Conservation (phyloP, 208 protist species). For the Crithidia bombi region DNA sequence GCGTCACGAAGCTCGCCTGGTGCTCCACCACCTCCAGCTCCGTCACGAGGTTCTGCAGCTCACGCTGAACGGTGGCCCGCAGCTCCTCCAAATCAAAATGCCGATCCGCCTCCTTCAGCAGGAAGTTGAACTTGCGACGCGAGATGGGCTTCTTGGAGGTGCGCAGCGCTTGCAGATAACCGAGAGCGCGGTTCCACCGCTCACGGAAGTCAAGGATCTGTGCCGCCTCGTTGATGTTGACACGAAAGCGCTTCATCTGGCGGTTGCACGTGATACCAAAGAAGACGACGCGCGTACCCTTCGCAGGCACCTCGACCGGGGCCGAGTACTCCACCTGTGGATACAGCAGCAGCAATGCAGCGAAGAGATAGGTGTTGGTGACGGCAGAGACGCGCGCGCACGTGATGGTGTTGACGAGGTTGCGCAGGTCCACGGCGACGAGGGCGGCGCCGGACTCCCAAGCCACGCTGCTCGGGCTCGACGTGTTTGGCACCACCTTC, state of each 20-base stretch:
- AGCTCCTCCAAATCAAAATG: constrained; percentile 71
- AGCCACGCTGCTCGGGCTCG: constrained; percentile 45
- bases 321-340: constrained; percentile 85
- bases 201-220: constrained; percentile 88
- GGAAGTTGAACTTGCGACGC: constrained; percentile 61
- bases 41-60: constrained; percentile 70
- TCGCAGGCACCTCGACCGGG: constrained; percentile 52
- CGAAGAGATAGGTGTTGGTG: constrained; percentile 79
- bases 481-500: constrained; percentile 56
- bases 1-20: constrained; percentile 80
- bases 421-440: constrained; percentile 70
- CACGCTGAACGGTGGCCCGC: constrained; percentile 57
- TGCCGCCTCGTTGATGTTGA: constrained; percentile 70
- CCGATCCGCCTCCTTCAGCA: constrained; percentile 76
- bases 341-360: constrained; percentile 78
- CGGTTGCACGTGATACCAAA: constrained; percentile 87
- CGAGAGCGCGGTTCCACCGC: constrained; percentile 61
- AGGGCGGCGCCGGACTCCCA: constrained; percentile 73
- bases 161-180: constrained; percentile 81
- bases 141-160: constrained; percentile 64
- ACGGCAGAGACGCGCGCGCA: constrained; percentile 64
- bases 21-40: constrained; percentile 82
- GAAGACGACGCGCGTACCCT: constrained; percentile 67
- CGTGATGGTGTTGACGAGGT: constrained; percentile 49
- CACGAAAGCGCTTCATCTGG: constrained; percentile 87